Conservation (phyloP, 2,329 filamentous ascomycete genomes). For the Colletotrichum spinosum region DNA sequence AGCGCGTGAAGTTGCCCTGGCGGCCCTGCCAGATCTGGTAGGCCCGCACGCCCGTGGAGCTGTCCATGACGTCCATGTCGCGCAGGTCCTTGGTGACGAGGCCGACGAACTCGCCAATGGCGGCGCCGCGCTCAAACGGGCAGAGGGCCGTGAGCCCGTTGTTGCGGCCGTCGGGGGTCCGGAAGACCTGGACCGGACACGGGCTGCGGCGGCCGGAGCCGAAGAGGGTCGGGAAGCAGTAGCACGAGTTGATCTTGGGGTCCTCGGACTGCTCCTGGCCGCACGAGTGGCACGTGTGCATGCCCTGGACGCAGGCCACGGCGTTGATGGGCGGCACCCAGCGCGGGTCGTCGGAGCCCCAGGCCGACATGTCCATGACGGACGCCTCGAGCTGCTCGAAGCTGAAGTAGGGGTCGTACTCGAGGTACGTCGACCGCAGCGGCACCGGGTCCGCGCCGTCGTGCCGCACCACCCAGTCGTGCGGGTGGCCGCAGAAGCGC, state of each 20-base stretch:
- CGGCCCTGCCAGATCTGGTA: slow-evolving; percentile 71
- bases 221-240: slow-evolving; percentile 65
- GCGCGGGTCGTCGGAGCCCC: slow-evolving; percentile 63
- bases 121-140: slow-evolving; percentile 62
- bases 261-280: slow-evolving; percentile 62
- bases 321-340: slow-evolving; percentile 45
- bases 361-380: slow-evolving; percentile 59
- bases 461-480: slow-evolving; percentile 63
- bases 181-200: slow-evolving; percentile 62
- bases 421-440: slow-evolving; percentile 57
- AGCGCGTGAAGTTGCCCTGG: slow-evolving; percentile 68
- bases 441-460: slow-evolving; percentile 54
- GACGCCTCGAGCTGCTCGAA: slow-evolving; percentile 63
- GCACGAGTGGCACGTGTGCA: slow-evolving; percentile 54
- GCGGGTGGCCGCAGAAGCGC: slow-evolving; percentile 59
- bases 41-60: slow-evolving; percentile 46
- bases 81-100: slow-evolving; percentile 63
- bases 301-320: slow-evolving; percentile 42
- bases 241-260: slow-evolving; percentile 59
- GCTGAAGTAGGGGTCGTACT: slow-evolving; percentile 58
- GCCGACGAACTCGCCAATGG: slow-evolving; percentile 67
- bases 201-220: slow-evolving; percentile 44
- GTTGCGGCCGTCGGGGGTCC: slow-evolving; percentile 63
- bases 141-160: slow-evolving; percentile 62
- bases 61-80: slow-evolving; percentile 66